Conservation (phyloP, 1,284 basidiomycete genomes). For the Ganoderma multipileum region DNA sequence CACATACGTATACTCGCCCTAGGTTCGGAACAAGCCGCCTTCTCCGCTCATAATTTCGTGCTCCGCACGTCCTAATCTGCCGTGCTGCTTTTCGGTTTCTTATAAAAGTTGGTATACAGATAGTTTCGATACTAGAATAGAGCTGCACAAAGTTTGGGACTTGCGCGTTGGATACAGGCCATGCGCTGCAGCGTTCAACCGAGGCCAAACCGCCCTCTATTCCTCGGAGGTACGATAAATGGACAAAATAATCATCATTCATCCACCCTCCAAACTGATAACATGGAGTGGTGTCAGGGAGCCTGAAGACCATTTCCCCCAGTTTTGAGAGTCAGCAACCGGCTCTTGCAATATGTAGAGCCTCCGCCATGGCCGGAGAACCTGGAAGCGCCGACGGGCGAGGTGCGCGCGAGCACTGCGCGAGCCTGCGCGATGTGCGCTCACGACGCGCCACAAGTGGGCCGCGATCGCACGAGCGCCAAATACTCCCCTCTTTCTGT, state of each 20-base stretch:
- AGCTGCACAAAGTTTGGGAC: background rate
- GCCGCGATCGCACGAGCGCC: too few species aligned
- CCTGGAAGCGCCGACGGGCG: too few species aligned
- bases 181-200: background rate
- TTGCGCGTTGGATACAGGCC: background rate
- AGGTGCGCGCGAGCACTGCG: too few species aligned
- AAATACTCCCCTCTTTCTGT: too few species aligned
- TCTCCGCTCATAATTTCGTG: background rate
- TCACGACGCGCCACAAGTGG: too few species aligned
- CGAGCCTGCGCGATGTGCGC: background rate
- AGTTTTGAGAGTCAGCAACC: background rate
- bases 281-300: background rate
- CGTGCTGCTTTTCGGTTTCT: too few species aligned
- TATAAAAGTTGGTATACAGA: background rate
- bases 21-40: background rate
- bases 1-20: too few species aligned
- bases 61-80: background rate
- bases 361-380: background rate
- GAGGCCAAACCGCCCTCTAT: background rate
- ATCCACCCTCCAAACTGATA: background rate
- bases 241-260: background rate
- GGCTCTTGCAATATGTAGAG: background rate
- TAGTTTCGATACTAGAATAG: background rate
- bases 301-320: fast-evolving
- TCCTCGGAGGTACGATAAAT: background rate